phyloP scores from a whole-genome alignment of 1,284 basidiomycete genomes.

The Blastosporella zonata region DNA sequence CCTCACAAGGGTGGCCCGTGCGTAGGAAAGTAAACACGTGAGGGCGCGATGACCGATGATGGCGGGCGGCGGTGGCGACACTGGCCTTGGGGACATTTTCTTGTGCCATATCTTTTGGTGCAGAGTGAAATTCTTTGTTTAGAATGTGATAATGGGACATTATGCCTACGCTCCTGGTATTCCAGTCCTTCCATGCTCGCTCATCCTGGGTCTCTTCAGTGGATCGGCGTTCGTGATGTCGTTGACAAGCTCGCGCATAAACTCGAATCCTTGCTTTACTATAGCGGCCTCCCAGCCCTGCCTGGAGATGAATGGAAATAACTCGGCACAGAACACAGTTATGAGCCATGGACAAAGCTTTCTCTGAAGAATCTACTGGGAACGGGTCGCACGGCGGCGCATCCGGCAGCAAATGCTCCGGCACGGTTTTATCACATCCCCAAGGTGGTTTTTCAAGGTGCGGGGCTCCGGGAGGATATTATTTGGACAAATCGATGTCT shows the following conservation, averaged over 20 bases:
- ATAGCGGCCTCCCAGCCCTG: not conserved
- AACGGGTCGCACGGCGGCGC: slow-evolving; percentile 31
- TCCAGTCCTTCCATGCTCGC: too few species aligned
- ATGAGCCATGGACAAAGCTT: slow-evolving; percentile 25
- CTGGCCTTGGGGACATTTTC: too few species aligned
- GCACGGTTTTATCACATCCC: slow-evolving; percentile 13
- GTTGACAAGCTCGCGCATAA: not conserved
- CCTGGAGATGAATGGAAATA: not conserved
- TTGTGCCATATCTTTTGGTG: too few species aligned
- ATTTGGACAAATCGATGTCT: slow-evolving; percentile 30
- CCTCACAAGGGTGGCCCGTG: slow-evolving; percentile 44
- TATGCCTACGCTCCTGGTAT: too few species aligned
- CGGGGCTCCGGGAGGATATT: slow-evolving; percentile 21
- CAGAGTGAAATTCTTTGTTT: too few species aligned
- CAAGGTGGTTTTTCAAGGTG: slow-evolving; percentile 11
- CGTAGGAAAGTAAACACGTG: slow-evolving; percentile 15
- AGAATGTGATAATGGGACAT: too few species aligned
- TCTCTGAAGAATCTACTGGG: slow-evolving; percentile 30
- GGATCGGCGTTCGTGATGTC: not conserved
- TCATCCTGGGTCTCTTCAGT: not conserved
- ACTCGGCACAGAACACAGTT: not conserved
- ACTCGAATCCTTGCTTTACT: not conserved
- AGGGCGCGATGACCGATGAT: not conserved
- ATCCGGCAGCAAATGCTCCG: slow-evolving; percentile 15
- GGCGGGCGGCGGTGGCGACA: not conserved